Percentiles rank a stretch among this genome's conserved stretches.
These are phyloP conservation scores for Sarcodon aspratus DNA, from an alignment of 768 basidiomycete genomes.

Conservation along the genomic window DNA sequence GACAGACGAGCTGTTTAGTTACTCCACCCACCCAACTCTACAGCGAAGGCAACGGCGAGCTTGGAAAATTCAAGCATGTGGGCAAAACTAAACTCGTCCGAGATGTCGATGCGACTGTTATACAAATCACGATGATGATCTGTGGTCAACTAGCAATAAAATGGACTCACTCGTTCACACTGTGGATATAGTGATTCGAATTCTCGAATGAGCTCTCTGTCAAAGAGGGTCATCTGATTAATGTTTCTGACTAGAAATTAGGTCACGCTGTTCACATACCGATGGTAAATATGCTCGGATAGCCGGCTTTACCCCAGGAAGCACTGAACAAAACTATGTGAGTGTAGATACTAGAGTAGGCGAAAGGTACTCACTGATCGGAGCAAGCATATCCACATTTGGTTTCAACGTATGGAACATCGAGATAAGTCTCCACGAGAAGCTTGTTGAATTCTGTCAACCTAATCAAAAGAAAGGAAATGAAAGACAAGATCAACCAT, in stretches of 20 bases:
- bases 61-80: conserved; percentile 74
- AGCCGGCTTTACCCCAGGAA: conserved; percentile 81
- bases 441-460: conserved; percentile 74
- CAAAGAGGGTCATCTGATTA: conserved; percentile 4
- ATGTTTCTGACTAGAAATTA: neutral
- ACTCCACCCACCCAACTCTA: conserved; percentile 37
- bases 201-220: conserved; percentile 62
- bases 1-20: too few relatives aligned
- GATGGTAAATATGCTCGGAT: conserved; percentile 76
- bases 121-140: conserved; percentile 5
- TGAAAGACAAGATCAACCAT: too few relatives aligned
- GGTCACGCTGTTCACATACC: conserved; percentile 28
- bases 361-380: conserved; percentile 55
- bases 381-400: conserved; percentile 92
- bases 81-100: conserved; percentile 78
- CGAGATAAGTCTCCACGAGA: conserved; percentile 67
- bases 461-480: conserved; percentile 22
- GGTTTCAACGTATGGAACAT: conserved; percentile 81
- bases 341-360: conserved; percentile 15
- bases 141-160: conserved; percentile 2
- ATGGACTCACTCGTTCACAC: conserved; percentile 59
- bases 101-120: conserved; percentile 69
- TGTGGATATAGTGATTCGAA: conserved; percentile 79
- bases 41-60: conserved; percentile 37
- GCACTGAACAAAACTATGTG: conserved; percentile 33